A percentile compares a stretch with the other conserved stretches of the same genome.
phyloP scores from a whole-genome alignment of 2,329 filamentous ascomycete genomes.

The Hypoxylon sp. region DNA sequence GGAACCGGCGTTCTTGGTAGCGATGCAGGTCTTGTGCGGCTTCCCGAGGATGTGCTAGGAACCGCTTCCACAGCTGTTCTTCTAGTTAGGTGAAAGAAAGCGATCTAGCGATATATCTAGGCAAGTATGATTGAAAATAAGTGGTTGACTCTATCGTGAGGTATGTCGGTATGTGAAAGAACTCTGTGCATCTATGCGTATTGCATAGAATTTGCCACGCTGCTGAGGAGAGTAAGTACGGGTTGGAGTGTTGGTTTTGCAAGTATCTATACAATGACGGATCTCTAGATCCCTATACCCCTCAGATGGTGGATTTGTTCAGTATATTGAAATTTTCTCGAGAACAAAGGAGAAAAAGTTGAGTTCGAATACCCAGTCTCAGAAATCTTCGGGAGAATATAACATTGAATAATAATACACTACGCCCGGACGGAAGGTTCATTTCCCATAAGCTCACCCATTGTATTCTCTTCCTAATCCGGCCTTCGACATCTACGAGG shows the following conservation, averaged over 20 bases:
- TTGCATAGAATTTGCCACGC: constrained; percentile 7
- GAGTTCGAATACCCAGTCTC: no score
- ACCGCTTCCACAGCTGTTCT: constrained; percentile 37
- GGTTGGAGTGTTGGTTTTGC: constrained; percentile 2
- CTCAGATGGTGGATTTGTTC: background rate
- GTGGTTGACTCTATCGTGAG: constrained; percentile 11
- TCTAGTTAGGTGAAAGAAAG: constrained; percentile 18
- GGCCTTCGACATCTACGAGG: constrained; percentile 24
- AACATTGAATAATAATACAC: no score
- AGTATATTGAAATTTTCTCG: constrained; percentile 16
- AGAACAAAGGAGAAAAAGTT: constrained; percentile 8
- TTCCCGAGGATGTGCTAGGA: constrained; percentile 46
- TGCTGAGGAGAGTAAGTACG: constrained; percentile 9
- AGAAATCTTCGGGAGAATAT: no score
- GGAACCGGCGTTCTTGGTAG: constrained; percentile 44
- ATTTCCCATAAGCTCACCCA: constrained; percentile 25
- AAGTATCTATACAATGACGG: constrained; percentile 7
- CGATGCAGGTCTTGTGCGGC: constrained; percentile 46
- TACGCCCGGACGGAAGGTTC: constrained; percentile 17
- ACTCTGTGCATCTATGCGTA: no score
- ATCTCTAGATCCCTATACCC: background rate
- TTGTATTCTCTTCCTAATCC: constrained; percentile 32
- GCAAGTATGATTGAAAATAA: constrained; percentile 10
- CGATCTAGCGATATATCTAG: constrained; percentile 18
- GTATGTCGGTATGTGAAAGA: constrained; percentile 13